A percentile compares a stretch with the other conserved stretches of the same genome.
Evolutionary conservation across 2,329 filamentous ascomycete species (phyloP).

Genomic region (Graphiopsis chlorocephala): DNA sequence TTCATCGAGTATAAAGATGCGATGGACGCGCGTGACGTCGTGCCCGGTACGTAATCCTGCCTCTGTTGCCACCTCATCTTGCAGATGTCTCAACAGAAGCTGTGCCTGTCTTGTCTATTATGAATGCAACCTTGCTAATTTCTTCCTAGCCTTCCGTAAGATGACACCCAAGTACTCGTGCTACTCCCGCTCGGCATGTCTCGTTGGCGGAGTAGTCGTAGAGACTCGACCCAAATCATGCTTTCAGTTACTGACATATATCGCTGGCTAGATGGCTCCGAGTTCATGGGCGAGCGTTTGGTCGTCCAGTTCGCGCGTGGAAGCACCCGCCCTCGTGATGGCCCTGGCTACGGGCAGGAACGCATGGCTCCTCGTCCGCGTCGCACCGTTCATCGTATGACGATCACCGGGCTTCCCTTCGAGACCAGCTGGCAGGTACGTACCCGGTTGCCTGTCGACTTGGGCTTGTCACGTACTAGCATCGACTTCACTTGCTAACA

Average conservation of each 20-base stretch:
- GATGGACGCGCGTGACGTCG: conserved; percentile 96
- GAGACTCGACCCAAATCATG: conserved; percentile 18
- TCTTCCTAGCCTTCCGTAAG: conserved; percentile 54
- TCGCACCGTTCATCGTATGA: conserved; percentile 94
- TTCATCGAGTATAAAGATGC: conserved; percentile 99
- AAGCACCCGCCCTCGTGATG: conserved; percentile 63
- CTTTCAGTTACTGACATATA: conserved; percentile 32
- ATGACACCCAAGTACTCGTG: conserved; percentile 21
- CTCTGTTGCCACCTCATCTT: conserved; percentile 17
- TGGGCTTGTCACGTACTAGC: background rate
- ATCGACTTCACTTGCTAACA: conserved; percentile 36
- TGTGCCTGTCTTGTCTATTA: conserved; percentile 16
- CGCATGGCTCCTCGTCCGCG: conserved; percentile 75
- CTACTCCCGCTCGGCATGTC: conserved; percentile 1
- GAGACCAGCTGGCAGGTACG: conserved; percentile 99
- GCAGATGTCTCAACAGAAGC: conserved; percentile 17
- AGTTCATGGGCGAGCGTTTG: conserved; percentile 96
- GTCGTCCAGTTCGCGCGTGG: conserved; percentile 98
- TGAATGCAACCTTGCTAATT: conserved; percentile 22
- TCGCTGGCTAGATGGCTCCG: conserved; percentile 73
- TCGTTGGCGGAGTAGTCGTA: background rate
- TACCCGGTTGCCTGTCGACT: background rate
- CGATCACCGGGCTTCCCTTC: conserved; percentile 91
- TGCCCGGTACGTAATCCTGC: conserved; percentile 72
- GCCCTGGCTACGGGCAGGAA: conserved; percentile 51